Evolutionary conservation across 2,329 filamentous ascomycete species (phyloP), one percentile per base, ranked within the genome.

Genomic region (Parascedosporium putredinis): DNA sequence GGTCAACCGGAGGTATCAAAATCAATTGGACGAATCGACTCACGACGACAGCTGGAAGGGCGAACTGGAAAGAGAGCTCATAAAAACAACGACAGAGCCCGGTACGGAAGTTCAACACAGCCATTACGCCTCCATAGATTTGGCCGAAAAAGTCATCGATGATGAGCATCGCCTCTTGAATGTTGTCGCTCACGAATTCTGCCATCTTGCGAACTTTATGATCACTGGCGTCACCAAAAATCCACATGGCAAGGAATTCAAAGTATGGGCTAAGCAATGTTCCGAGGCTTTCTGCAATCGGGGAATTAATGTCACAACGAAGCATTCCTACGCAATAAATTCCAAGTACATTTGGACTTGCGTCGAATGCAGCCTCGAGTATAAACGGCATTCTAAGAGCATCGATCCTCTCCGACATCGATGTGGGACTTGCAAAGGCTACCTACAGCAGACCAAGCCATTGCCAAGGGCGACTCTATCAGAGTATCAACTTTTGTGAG

Each of bases 131-230:
- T 80, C 74, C 14, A 95, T 97, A 59, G 90, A 97, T 62, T 78
- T 97, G 2, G 88, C 90, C 0, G 81, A 87, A 50, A 95, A 94
- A 63, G 83, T 96, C 44, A 89, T 97, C 54, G 81, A 88, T 61
- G 77, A 84, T 59, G 79, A 86, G 56, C 67, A 84, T 51, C 80
- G 88, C 3, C 75, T 97, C 1, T 75, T 93, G 55, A 96, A 96
- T 64, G 89, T 93, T 0, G 69, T 97, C n/a, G 88, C 91, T 0
- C 93, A 98, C 63, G 93, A 98, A 59, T 97, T 93, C 69, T 97
- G 93, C 64, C 93, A 98, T 61, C 70, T 97, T 1, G 84, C 88
- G 40, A 95, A 89, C 59, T 96, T 91, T 64, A 94, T 97, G 81
- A 72, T 97, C 54, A 83, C 76, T 45, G 80, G 83, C 31, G 71